phyloP scores from a whole-genome alignment of 148 eudicot species.

The Oxyria digyna region DNA sequence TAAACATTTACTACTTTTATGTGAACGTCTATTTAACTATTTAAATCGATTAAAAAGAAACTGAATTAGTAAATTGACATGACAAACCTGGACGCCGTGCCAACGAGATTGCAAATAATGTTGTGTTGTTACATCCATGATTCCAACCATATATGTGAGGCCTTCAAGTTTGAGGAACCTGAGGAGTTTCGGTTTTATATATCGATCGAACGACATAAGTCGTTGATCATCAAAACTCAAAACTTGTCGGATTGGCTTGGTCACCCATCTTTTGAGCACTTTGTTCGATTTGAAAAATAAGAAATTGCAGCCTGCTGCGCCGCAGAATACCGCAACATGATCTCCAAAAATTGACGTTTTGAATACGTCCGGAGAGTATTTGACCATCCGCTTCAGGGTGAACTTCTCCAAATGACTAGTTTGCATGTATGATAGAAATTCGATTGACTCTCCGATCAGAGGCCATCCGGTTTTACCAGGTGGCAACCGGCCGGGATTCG shows the following conservation, averaged over 20 bases:
- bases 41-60: too few relatives aligned
- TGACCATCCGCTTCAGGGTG: conserved; percentile 13
- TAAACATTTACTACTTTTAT: too few relatives aligned
- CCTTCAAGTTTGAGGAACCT: conserved; percentile 61
- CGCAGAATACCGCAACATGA: conserved; percentile 21
- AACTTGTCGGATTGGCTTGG: not conserved
- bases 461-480: not conserved
- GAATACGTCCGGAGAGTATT: conserved; percentile 16
- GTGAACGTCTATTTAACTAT: too few relatives aligned
- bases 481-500: not conserved
- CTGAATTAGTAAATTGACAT: too few relatives aligned
- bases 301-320: conserved; percentile 38
- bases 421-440: not conserved
- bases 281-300: conserved; percentile 36
- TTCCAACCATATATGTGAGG: conserved; percentile 35
- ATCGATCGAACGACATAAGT: not conserved
- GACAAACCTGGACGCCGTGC: conserved; percentile 1
- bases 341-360: conserved; percentile 20
- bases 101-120: conserved; percentile 47
- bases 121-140: conserved; percentile 52
- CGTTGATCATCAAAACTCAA: conserved; percentile 9
- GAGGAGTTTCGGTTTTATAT: conserved; percentile 46
- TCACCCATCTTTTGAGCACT: conserved; percentile 17
- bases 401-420: not conserved
- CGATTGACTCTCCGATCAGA: not conserved